A percentile compares a stretch with the other conserved stretches of the same genome.
phyloP scores from a whole-genome alignment of 2,329 filamentous ascomycete species.

The Fusarium verticillioides region DNA sequence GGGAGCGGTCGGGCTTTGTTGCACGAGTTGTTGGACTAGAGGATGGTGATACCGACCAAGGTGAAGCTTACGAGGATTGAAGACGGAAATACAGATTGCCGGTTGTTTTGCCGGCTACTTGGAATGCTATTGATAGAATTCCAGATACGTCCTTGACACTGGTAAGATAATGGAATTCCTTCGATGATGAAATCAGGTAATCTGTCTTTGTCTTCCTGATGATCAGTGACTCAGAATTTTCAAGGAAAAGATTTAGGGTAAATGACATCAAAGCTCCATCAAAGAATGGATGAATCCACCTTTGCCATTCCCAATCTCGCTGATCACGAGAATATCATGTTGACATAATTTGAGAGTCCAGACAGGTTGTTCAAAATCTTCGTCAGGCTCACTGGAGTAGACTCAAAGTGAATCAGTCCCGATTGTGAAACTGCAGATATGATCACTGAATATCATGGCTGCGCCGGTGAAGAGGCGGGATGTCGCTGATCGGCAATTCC shows the following conservation, averaged over 20 bases:
- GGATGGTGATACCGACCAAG: not conserved
- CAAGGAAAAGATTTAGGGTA: not conserved
- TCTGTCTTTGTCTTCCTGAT: not conserved
- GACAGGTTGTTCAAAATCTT: not conserved
- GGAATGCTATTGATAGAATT: not conserved
- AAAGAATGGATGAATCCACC: not conserved
- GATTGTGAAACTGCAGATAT: not conserved
- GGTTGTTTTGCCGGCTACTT: not conserved
- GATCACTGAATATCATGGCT: rapidly evolving
- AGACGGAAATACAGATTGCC: not conserved
- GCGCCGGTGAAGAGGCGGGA: too few relatives aligned
- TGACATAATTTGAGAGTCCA: too few relatives aligned
- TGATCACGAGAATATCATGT: not conserved
- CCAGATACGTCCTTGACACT: not conserved
- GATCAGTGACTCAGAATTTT: not conserved
- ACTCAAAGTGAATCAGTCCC: too few relatives aligned
- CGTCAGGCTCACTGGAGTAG: too few relatives aligned
- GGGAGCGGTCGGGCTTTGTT: not conserved
- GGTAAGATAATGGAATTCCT: not conserved
- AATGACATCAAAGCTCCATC: not conserved
- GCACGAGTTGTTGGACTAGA: not conserved
- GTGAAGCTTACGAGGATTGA: not conserved
- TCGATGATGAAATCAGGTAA: not conserved
- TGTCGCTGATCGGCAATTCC: not conserved
- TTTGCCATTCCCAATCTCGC: not conserved